Conservation (phyloP, 495 filamentous ascomycete species). For the Trichocladium antarcticum region DNA sequence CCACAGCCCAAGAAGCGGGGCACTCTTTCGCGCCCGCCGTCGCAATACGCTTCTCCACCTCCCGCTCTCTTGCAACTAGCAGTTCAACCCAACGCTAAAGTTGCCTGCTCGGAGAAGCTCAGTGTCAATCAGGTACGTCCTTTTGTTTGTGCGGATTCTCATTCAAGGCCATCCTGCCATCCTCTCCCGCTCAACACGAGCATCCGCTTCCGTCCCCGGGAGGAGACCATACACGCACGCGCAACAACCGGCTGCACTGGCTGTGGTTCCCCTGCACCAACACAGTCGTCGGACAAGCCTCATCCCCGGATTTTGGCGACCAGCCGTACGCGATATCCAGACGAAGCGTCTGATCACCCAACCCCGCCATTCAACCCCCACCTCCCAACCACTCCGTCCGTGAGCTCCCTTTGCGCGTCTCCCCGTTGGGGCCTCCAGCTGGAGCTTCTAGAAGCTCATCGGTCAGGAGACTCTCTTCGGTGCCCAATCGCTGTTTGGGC, state of each 20-base stretch:
- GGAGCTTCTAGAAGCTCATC: conserved; percentile 12
- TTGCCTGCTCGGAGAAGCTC: not conserved
- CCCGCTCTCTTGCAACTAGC: not conserved
- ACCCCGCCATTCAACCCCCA: conserved; percentile 6
- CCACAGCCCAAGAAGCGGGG: conserved; percentile 11
- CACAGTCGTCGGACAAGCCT: not conserved
- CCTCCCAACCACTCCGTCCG: not conserved
- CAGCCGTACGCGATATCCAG: not conserved
- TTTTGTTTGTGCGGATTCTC: not conserved
- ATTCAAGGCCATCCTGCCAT: not conserved
- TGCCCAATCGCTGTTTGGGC: not conserved
- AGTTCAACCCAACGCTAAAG: not conserved
- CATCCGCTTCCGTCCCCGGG: not conserved
- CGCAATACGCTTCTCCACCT: not conserved
- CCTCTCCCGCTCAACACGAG: not conserved
- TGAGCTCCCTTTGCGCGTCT: not conserved
- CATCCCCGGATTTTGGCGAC: not conserved
- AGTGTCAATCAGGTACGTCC: conserved; percentile 2
- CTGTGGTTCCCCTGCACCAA: not conserved
- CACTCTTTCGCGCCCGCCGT: conserved; percentile 6
- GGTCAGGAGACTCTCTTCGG: not conserved
- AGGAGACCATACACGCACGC: not conserved
- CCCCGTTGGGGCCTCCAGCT: not conserved
- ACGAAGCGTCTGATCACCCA: conserved; percentile 25
- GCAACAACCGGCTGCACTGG: not conserved